These are phyloP conservation scores for Fusarium torulosum DNA, from an alignment of 2,329 filamentous ascomycete genomes.

Conservation along the genomic window DNA sequence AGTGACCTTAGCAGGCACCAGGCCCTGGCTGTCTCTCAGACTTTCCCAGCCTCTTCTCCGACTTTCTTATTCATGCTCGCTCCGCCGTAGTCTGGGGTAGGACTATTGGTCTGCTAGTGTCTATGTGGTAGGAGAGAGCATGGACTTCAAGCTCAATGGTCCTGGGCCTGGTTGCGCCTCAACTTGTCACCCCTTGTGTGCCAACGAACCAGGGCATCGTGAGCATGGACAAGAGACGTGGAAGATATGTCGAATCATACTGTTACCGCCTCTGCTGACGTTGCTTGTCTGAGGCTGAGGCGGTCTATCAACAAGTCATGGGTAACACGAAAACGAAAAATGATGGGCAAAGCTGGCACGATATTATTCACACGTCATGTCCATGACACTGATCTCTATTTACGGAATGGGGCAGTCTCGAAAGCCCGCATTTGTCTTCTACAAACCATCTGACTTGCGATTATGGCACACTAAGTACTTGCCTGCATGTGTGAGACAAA, in stretches of 20 bases:
- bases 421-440: conserved; percentile 2
- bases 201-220: neutral
- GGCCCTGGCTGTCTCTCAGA: conserved; percentile 4
- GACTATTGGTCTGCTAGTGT: conserved; percentile 16
- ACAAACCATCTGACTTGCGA: neutral
- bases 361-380: conserved; percentile 30
- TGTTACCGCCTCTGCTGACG: conserved; percentile 21
- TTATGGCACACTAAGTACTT: conserved; percentile 5
- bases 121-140: conserved; percentile 1
- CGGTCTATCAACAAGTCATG: conserved; percentile 24
- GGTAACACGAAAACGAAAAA: conserved; percentile 32
- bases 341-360: conserved; percentile 16
- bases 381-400: conserved; percentile 20
- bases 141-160: conserved; percentile 12
- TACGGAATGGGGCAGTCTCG: conserved; percentile 22
- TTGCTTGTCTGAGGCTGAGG: conserved; percentile 25
- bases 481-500: conserved; percentile 24
- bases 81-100: conserved; percentile 38
- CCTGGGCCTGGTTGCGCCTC: conserved; percentile 15
- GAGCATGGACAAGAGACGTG: neutral
- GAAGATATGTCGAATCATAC: neutral
- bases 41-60: conserved; percentile 25
- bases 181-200: neutral
- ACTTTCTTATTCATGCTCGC: conserved; percentile 16
- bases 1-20: conserved; percentile 14